These are phyloP conservation scores for Westerdykella aurantiaca DNA, from an alignment of 2,329 filamentous ascomycete genomes.

Conservation along the genomic window DNA sequence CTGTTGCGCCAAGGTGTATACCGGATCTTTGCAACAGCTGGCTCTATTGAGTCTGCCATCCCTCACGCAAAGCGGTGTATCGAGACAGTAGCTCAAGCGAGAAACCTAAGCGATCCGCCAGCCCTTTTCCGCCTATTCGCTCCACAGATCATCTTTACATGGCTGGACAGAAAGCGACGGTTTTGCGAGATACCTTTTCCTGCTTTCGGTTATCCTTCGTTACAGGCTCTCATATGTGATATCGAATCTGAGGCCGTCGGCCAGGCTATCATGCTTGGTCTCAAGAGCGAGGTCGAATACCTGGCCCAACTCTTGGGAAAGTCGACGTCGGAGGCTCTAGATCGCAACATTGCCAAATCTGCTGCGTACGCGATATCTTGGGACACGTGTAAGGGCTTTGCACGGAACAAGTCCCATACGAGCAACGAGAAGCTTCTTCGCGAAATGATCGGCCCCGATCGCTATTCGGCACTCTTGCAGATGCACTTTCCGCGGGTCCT, in stretches of 20 bases:
- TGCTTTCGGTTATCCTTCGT: slow-evolving; percentile 72
- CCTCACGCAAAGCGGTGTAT: slow-evolving; percentile 71
- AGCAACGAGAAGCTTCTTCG: slow-evolving; percentile 63
- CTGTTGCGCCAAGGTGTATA: slow-evolving; percentile 83
- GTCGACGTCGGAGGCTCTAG: slow-evolving; percentile 37
- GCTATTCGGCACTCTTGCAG: slow-evolving; percentile 59
- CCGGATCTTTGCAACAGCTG: slow-evolving; percentile 87
- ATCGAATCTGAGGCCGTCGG: slow-evolving; percentile 73
- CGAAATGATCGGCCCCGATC: slow-evolving; percentile 61
- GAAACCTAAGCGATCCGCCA: slow-evolving; percentile 60
- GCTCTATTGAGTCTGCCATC: slow-evolving; percentile 59
- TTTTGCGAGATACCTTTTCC: slow-evolving; percentile 63
- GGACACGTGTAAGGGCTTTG: slow-evolving; percentile 52
- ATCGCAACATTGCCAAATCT: slow-evolving; percentile 66
- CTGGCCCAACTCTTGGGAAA: slow-evolving; percentile 49
- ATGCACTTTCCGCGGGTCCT: slow-evolving; percentile 71
- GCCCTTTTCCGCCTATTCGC: slow-evolving; percentile 79
- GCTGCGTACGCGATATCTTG: slow-evolving; percentile 79
- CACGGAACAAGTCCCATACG: slow-evolving; percentile 38
- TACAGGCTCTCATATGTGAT: slow-evolving; percentile 63
- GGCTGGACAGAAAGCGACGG: slow-evolving; percentile 63
- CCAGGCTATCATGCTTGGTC: slow-evolving; percentile 74
- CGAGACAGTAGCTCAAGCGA: slow-evolving; percentile 55
- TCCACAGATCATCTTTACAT: slow-evolving; percentile 84
- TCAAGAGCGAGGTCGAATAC: slow-evolving; percentile 56